phyloP scores from a whole-genome alignment of 306 rosid species.

The Lathyrus aphaca region DNA sequence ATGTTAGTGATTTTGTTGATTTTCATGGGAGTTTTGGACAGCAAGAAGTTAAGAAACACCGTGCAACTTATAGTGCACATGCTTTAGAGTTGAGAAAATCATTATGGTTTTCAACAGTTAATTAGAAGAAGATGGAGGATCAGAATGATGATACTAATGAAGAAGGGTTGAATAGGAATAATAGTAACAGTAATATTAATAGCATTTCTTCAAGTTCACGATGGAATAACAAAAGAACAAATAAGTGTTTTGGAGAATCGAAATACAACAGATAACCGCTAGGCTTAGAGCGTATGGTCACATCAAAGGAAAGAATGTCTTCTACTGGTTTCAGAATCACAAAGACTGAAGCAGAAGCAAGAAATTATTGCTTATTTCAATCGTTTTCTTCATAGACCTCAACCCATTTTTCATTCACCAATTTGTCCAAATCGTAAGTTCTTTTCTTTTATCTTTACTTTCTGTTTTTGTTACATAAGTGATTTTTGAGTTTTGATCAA shows the following conservation, averaged over 20 bases:
- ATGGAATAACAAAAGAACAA: slow-evolving; percentile 92
- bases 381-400: slow-evolving; percentile 47
- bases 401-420: slow-evolving; percentile 44
- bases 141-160: background rate
- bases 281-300: slow-evolving; percentile 69
- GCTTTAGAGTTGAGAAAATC: background rate
- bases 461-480: background rate
- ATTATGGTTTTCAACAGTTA: background rate
- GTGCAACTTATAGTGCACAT: slow-evolving; percentile 63
- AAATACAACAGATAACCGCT: slow-evolving; percentile 72
- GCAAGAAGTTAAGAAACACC: slow-evolving; percentile 82
- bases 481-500: background rate
- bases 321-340: slow-evolving; percentile 98
- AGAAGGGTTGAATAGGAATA: slow-evolving; percentile 24
- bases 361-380: slow-evolving; percentile 61
- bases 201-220: slow-evolving; percentile 39
- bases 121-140: slow-evolving; percentile 34
- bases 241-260: slow-evolving; percentile 67
- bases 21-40: slow-evolving; percentile 63
- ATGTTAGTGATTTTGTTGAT: slow-evolving; percentile 3
- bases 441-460: background rate
- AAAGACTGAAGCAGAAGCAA: slow-evolving; percentile 94
- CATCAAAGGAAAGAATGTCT: slow-evolving; percentile 95
- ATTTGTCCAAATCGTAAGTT: slow-evolving; percentile 57
- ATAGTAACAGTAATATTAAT: too few relatives aligned